Percentiles rank a stretch among this genome's conserved stretches.
Evolutionary conservation across 176 grass and related monocot genomes (phyloP).

Genomic region (Carex cristatella): DNA sequence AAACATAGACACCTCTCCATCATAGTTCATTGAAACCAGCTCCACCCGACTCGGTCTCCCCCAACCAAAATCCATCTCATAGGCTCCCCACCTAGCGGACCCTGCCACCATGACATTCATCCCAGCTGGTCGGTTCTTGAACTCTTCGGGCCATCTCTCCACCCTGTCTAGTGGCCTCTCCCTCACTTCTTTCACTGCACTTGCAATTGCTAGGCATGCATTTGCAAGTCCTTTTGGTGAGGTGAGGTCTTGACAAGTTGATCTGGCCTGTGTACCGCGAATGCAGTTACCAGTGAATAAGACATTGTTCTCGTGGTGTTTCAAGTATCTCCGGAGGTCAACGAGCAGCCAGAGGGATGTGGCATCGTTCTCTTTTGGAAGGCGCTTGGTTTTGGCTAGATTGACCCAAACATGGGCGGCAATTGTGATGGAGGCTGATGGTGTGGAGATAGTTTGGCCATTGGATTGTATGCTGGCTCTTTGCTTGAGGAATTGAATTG

Average conservation of each 20-base stretch:
- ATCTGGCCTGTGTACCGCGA: slow-evolving; percentile 7
- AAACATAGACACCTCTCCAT: slow-evolving; percentile 23
- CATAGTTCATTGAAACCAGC: slow-evolving; percentile 18
- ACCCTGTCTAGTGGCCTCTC: slow-evolving; percentile 10
- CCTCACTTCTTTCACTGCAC: not conserved
- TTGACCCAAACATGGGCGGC: slow-evolving; percentile 13
- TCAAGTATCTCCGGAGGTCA: slow-evolving; percentile 15
- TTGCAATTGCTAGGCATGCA: slow-evolving; percentile 12
- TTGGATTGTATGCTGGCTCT: not conserved
- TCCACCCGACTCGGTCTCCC: slow-evolving; percentile 14
- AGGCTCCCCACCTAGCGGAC: slow-evolving; percentile 9
- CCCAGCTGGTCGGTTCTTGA: slow-evolving; percentile 22
- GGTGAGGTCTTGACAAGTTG: slow-evolving; percentile 14
- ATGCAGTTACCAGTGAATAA: slow-evolving; percentile 25
- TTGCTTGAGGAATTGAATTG: slow-evolving; percentile 8
- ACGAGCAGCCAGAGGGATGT: slow-evolving; percentile 20
- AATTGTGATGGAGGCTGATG: not conserved
- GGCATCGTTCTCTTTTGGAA: not conserved
- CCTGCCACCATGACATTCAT: slow-evolving; percentile 16
- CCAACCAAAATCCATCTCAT: slow-evolving; percentile 23
- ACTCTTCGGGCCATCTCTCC: slow-evolving; percentile 14
- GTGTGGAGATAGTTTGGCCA: not conserved
- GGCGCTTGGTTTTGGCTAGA: slow-evolving; percentile 9
- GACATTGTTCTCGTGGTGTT: not conserved
- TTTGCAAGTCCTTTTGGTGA: slow-evolving; percentile 4